A percentile compares a stretch with the other conserved stretches of the same genome.
Conservation (phyloP, 805 yeast species). For the Scheffersomyces ergatensis region DNA sequence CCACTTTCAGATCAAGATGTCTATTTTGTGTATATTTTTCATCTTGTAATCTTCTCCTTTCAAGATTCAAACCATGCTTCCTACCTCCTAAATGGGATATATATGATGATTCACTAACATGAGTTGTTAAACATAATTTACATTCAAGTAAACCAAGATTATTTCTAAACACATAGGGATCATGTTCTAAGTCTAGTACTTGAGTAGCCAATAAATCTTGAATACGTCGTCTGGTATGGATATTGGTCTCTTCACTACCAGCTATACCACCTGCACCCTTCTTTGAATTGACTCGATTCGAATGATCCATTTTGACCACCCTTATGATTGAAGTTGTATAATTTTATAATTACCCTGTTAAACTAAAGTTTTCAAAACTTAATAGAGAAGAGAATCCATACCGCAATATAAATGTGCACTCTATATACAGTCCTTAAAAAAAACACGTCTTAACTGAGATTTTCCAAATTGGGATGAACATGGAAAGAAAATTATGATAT, state of each 20-base stretch:
- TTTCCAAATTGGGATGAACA: too few species aligned
- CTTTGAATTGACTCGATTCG: conserved; percentile 85
- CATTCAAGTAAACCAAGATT: conserved; percentile 87
- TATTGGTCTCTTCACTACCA: conserved; percentile 64
- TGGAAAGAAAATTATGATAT: too few species aligned
- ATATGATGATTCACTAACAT: conserved; percentile 75
- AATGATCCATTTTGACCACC: conserved; percentile 69
- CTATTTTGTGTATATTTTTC: conserved; percentile 23
- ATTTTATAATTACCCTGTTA: too few species aligned
- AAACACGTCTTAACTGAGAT: too few species aligned
- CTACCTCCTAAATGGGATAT: conserved; percentile 81
- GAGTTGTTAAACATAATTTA: conserved; percentile 78
- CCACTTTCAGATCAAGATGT: conserved; percentile 4
- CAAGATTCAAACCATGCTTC: conserved; percentile 74
- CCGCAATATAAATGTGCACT: too few species aligned
- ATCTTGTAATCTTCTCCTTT: conserved; percentile 48
- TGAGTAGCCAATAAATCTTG: conserved; percentile 55
- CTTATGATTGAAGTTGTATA: too few species aligned
- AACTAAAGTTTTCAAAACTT: too few species aligned
- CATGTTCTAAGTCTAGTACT: conserved; percentile 53
- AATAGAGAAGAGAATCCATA: too few species aligned
- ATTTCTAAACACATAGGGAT: conserved; percentile 83
- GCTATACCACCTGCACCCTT: conserved; percentile 92
- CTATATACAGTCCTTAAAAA: too few species aligned
- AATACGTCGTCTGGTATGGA: conserved; percentile 65